Conservation (phyloP, 345 rosid genomes). For the Salix purpurea region DNA sequence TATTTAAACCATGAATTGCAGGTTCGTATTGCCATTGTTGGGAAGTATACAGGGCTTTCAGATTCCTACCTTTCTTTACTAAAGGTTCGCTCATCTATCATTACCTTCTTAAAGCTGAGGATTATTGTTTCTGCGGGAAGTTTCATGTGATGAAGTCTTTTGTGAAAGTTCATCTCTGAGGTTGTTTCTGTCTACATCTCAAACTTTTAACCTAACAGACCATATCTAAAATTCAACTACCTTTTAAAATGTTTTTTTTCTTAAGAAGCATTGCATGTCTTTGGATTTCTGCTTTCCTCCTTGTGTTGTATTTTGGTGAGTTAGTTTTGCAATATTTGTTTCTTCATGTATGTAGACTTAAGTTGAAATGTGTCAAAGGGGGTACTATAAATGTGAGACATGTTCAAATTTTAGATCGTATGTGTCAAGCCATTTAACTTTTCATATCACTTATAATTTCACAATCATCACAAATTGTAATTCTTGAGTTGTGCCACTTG, state of each 20-base stretch:
- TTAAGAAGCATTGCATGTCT: not conserved
- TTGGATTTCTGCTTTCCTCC: not conserved
- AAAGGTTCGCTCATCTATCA: slow-evolving; percentile 38
- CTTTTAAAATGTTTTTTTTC: not conserved
- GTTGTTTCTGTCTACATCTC: not conserved
- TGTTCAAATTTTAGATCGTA: not conserved
- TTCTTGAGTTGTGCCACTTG: not conserved
- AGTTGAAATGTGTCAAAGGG: not conserved
- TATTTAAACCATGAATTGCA: slow-evolving; percentile 19
- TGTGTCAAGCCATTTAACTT: not conserved
- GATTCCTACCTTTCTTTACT: slow-evolving; percentile 75
- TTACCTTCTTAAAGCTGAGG: not conserved
- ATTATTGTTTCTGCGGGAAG: not conserved
- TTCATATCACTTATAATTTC: not conserved
- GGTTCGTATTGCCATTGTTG: slow-evolving; percentile 81
- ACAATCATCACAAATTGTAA: not conserved
- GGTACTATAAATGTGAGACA: not conserved
- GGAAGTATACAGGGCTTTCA: slow-evolving; percentile 69
- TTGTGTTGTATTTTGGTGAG: not conserved
- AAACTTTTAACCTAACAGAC: not conserved
- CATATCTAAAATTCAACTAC: not conserved
- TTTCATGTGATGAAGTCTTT: not conserved
- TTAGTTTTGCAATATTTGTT: not conserved
- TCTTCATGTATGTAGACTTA: not conserved
- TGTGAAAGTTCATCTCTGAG: too few species aligned